Evolutionary conservation across 345 rosid genomes (phyloP).

Genomic region (Syzygium grande): DNA sequence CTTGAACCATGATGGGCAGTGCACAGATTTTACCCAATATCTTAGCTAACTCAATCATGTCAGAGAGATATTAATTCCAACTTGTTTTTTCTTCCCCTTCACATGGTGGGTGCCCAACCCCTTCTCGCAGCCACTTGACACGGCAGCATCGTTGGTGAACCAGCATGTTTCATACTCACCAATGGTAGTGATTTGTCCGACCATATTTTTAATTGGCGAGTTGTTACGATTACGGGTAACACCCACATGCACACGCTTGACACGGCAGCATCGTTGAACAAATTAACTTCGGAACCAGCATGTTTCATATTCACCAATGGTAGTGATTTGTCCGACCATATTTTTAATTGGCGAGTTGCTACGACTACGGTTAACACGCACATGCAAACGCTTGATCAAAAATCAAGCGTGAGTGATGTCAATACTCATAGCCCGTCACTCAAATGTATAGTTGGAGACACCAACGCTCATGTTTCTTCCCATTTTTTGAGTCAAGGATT

Average conservation of each 20-base stretch:
- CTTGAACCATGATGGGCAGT: not conserved
- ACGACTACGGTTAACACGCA: not conserved
- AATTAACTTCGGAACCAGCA: too few relatives aligned
- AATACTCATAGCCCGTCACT: too few relatives aligned
- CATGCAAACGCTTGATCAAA: not conserved
- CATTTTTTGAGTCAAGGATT: not conserved
- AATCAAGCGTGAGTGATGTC: not conserved
- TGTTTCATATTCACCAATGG: not conserved
- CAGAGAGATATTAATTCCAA: not conserved
- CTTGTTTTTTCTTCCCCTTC: not conserved
- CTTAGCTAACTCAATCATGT: not conserved
- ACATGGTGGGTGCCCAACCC: not conserved
- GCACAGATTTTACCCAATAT: not conserved
- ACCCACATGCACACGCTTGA: not conserved
- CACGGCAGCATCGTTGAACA: not conserved
- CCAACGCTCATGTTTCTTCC: too few relatives aligned
- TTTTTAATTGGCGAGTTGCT: not conserved
- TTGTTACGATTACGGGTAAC: not conserved
- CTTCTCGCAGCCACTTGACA: not conserved
- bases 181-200: not conserved
- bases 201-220: not conserved
- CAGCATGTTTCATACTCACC: not conserved
- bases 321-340: not conserved
- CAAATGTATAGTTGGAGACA: too few relatives aligned
- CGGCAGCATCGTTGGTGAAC: not conserved